Evolutionary conservation across 768 basidiomycete genomes (phyloP).

Genomic region (Galerina sulciceps): DNA sequence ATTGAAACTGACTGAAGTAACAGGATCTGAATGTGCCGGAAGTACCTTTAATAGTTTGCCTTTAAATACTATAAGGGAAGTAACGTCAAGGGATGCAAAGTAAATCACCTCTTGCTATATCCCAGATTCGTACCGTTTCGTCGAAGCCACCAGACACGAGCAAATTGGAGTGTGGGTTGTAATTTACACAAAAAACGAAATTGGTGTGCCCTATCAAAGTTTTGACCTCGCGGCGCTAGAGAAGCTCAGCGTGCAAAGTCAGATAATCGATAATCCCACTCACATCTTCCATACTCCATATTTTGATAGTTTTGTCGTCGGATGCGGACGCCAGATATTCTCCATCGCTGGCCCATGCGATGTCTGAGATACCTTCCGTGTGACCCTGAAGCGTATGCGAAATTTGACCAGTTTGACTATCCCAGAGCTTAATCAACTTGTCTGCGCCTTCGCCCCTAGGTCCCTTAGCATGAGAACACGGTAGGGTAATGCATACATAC

Average conservation of each 20-base stretch:
- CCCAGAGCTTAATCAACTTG: constrained; percentile 83
- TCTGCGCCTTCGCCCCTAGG: constrained; percentile 73
- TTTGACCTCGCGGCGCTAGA: constrained; percentile 62
- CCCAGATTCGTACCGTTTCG: constrained; percentile 97
- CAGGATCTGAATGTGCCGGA: constrained; percentile 97
- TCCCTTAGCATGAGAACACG: constrained; percentile 21
- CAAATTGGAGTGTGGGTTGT: constrained; percentile 87
- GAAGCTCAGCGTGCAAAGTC: constrained; percentile 14
- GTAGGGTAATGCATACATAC: constrained; percentile 48
- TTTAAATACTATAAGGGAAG: constrained; percentile 27
- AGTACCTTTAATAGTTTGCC: constrained; percentile 86
- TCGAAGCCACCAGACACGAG: constrained; percentile 95
- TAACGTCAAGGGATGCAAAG: not conserved
- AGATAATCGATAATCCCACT: constrained; percentile 3
- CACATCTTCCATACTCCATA: constrained; percentile 82
- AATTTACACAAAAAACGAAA: constrained; percentile 93
- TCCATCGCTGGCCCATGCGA: constrained; percentile 87
- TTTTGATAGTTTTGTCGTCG: constrained; percentile 87
- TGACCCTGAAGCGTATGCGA: constrained; percentile 77
- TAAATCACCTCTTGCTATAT: constrained; percentile 80
- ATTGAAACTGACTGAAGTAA: constrained; percentile 93
- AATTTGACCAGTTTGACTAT: constrained; percentile 72
- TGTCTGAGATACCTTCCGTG: constrained; percentile 83
- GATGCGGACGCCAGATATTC: constrained; percentile 89
- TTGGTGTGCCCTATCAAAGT: constrained; percentile 87